Conservation (phyloP, 768 basidiomycete genomes). For the Agaricus subrufescens region DNA sequence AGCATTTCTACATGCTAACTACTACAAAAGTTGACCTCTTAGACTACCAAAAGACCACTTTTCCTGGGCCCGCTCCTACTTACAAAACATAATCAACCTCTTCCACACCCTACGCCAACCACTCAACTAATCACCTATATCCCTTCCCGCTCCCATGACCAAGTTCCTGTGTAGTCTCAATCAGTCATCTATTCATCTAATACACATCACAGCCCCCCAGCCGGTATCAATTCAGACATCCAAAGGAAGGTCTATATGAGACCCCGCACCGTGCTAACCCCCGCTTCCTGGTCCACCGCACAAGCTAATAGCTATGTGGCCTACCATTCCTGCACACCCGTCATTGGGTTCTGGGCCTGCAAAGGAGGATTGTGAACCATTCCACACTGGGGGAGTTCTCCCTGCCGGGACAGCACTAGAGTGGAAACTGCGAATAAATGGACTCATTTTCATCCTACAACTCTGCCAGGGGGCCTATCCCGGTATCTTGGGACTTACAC, state of each 20-base stretch:
- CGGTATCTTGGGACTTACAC: not conserved
- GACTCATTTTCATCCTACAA: slow-evolving; percentile 49
- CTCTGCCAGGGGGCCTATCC: not conserved
- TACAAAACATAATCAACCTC: too few species aligned
- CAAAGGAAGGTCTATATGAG: slow-evolving; percentile 73
- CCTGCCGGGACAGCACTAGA: slow-evolving; percentile 54
- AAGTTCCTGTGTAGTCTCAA: too few species aligned
- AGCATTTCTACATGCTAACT: too few species aligned
- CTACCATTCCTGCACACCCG: slow-evolving; percentile 14
- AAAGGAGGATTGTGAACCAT: slow-evolving; percentile 67
- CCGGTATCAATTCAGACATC: slow-evolving; percentile 62
- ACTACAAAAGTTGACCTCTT: too few species aligned
- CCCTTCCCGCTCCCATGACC: too few species aligned
- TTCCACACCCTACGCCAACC: too few species aligned
- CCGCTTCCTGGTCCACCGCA: slow-evolving; percentile 69
- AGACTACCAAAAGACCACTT: too few species aligned
- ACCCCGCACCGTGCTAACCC: slow-evolving; percentile 66
- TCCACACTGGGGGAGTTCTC: slow-evolving; percentile 72
- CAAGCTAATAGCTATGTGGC: slow-evolving; percentile 35
- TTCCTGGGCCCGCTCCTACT: too few species aligned
- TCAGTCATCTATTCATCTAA: too few species aligned
- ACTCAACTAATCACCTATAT: too few species aligned
- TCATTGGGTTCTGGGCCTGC: slow-evolving; percentile 65
- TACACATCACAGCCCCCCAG: not conserved
- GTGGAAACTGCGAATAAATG: slow-evolving; percentile 86